Conservation (phyloP, 768 basidiomycete genomes). For the Suillus variegatus region DNA sequence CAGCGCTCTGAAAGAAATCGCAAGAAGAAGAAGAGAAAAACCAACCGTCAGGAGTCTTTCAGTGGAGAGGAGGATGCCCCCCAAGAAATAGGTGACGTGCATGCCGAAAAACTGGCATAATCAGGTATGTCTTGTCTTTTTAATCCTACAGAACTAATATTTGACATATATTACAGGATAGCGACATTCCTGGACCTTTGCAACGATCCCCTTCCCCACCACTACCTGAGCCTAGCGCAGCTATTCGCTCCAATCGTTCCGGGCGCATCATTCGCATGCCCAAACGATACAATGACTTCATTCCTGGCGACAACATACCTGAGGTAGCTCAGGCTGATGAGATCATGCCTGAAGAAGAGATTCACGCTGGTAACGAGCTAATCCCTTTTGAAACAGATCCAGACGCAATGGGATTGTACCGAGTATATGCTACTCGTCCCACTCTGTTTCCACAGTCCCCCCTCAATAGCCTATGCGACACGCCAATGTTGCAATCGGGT, state of each 20-base stretch:
- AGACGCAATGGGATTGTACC: background rate
- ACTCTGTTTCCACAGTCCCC: background rate
- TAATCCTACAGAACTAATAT: no score
- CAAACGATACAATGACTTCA: background rate
- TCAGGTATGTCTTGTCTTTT: background rate
- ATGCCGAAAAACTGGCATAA: background rate
- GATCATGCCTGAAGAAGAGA: background rate
- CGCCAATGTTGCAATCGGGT: background rate
- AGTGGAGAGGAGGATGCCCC: background rate
- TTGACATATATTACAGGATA: background rate
- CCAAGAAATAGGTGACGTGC: background rate
- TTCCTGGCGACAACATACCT: background rate
- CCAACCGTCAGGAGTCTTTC: background rate
- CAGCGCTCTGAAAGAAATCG: no score
- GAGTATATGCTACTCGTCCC: background rate
- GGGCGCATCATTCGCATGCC: slow-evolving; percentile 4
- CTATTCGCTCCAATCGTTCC: background rate
- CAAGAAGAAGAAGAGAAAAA: no score
- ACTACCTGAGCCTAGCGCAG: no score
- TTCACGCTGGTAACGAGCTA: background rate
- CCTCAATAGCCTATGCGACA: background rate
- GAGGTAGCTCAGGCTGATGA: background rate
- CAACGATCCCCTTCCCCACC: background rate
- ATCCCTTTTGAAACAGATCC: background rate
- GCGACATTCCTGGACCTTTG: background rate